Evolutionary conservation across 805 yeast species (phyloP).

Genomic region (Torulaspora gathmanii): DNA sequence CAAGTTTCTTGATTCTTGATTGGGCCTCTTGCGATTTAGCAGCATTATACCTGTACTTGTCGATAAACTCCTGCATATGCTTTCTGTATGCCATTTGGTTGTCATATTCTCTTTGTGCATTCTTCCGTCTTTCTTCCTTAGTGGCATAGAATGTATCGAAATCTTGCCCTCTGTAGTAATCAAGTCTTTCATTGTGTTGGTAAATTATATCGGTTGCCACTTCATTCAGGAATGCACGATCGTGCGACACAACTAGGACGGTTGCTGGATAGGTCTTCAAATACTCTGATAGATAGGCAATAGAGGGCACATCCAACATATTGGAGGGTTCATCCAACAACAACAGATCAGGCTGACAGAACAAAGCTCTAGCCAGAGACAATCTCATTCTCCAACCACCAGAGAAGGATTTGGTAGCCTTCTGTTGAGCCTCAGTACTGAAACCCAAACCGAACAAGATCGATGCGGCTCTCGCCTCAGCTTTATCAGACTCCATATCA

Average conservation of each 20-base stretch:
- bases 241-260: slow-evolving; percentile 94
- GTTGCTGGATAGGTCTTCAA: slow-evolving; percentile 88
- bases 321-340: slow-evolving; percentile 97
- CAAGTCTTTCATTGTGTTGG: slow-evolving; percentile 95
- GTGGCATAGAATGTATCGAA: slow-evolving; percentile 91
- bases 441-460: slow-evolving; percentile 92
- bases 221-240: slow-evolving; percentile 92
- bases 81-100: slow-evolving; percentile 94
- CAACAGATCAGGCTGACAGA: slow-evolving; percentile 92
- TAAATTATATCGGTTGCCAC: slow-evolving; percentile 98
- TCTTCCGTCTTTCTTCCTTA: slow-evolving; percentile 91
- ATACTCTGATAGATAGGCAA: slow-evolving; percentile 86
- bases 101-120: slow-evolving; percentile 90
- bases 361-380: slow-evolving; percentile 94
- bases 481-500: slow-evolving; percentile 96
- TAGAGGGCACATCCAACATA: slow-evolving; percentile 99
- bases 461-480: slow-evolving; percentile 94
- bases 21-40: slow-evolving; percentile 98
- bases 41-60: slow-evolving; percentile 94
- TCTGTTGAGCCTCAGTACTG: slow-evolving; percentile 75
- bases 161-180: slow-evolving; percentile 90
- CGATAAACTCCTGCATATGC: slow-evolving; percentile 91
- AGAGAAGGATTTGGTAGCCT: slow-evolving; percentile 84
- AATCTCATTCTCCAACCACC: slow-evolving; percentile 99
- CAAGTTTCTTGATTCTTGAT: slow-evolving; percentile 93